Evolutionary conservation across 140 eudicot species (phyloP).

Genomic region (Cichorium intybus): DNA sequence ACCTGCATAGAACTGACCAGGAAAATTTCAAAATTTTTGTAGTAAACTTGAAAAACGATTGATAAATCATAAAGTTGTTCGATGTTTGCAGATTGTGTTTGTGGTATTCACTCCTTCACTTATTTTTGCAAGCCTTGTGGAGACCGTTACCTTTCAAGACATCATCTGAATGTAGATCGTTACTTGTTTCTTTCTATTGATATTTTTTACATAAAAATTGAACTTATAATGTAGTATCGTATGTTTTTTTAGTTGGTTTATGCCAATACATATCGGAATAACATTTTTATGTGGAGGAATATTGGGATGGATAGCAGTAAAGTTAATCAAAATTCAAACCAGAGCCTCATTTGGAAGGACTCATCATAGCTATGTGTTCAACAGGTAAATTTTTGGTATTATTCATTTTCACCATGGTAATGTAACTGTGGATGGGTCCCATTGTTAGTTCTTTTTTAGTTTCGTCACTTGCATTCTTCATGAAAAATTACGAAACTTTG

Average conservation of each 20-base stretch:
- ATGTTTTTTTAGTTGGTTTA: conserved; percentile 62
- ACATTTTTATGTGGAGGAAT: conserved; percentile 73
- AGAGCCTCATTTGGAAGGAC: conserved; percentile 64
- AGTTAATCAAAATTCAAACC: conserved; percentile 70
- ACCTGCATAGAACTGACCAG: no score
- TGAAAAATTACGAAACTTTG: conserved; percentile 71
- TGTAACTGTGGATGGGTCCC: no score
- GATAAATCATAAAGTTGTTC: background rate
- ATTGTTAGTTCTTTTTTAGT: background rate
- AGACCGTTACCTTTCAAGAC: conserved; percentile 74
- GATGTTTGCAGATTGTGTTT: conserved; percentile 75
- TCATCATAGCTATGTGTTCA: conserved; percentile 68
- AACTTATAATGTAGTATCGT: background rate
- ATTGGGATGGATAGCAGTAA: conserved; percentile 75
- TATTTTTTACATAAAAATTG: no score
- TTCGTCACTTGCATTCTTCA: background rate
- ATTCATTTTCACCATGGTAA: background rate
- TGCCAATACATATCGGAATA: conserved; percentile 73
- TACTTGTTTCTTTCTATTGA: conserved; percentile 3
- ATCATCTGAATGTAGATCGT: conserved; percentile 64
- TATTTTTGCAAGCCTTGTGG: conserved; percentile 71
- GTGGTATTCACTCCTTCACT: conserved; percentile 78
- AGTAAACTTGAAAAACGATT: background rate
- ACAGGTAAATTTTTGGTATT: conserved; percentile 42
- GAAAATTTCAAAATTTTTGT: no score